phyloP scores from a whole-genome alignment of 2,329 filamentous ascomycete species.

The Tolypocladium album region DNA sequence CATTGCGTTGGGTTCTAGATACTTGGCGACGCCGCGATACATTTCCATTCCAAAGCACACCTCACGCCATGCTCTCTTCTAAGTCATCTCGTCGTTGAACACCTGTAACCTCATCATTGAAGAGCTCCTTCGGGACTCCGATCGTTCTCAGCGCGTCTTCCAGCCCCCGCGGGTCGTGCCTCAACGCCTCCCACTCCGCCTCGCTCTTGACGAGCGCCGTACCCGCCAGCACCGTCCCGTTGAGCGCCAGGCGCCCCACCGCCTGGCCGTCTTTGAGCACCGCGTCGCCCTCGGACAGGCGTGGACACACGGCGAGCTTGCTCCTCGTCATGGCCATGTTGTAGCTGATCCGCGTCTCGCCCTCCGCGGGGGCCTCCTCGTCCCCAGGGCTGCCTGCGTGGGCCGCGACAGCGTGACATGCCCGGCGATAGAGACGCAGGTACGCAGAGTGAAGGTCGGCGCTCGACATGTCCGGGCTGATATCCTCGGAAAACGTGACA shows the following conservation, averaged over 20 bases:
- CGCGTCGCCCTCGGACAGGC: slow-evolving; percentile 37
- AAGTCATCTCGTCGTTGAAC: background rate
- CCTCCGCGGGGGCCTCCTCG: slow-evolving; percentile 16
- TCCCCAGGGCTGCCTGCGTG: slow-evolving; percentile 2
- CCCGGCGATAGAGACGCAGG: slow-evolving; percentile 34
- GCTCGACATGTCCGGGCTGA: slow-evolving; percentile 21
- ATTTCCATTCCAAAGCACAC: background rate
- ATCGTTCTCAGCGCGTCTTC: slow-evolving; percentile 11
- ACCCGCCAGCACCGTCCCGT: slow-evolving; percentile 53
- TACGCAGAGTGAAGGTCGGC: slow-evolving; percentile 31
- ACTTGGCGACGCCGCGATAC: background rate
- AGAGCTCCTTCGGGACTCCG: slow-evolving; percentile 14
- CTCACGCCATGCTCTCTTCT: background rate
- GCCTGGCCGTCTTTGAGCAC: slow-evolving; percentile 20
- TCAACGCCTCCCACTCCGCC: slow-evolving; percentile 44
- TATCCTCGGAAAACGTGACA: slow-evolving; percentile 28
- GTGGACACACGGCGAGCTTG: slow-evolving; percentile 43
- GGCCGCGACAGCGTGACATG: slow-evolving; percentile 25
- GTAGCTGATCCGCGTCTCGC: slow-evolving; percentile 47
- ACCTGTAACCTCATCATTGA: background rate
- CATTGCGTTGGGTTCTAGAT: background rate
- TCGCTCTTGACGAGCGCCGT: slow-evolving; percentile 52
- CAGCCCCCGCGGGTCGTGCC: slow-evolving; percentile 17
- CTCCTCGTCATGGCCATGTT: slow-evolving; percentile 49
- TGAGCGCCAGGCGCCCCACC: slow-evolving; percentile 38